Evolutionary conservation across 2,329 filamentous ascomycete species (phyloP).

Genomic region (Ceratocystis destructans): DNA sequence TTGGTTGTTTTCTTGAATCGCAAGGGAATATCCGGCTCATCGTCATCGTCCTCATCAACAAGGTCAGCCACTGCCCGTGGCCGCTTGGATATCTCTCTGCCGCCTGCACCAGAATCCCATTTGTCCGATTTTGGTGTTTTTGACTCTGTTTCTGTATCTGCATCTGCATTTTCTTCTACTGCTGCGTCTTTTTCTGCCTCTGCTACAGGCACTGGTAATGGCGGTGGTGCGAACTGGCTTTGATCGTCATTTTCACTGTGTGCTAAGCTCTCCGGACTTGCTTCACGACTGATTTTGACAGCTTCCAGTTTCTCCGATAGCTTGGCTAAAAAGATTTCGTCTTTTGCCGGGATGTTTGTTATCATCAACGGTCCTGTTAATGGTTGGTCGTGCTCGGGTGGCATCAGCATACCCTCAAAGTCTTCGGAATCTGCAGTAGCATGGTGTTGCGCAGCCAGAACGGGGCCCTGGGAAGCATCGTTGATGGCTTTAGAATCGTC

Average conservation of each 20-base stretch:
- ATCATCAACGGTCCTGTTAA: conserved; percentile 42
- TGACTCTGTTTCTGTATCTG: not conserved
- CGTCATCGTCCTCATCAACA: conserved; percentile 22
- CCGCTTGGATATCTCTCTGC: not conserved
- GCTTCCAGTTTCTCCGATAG: conserved; percentile 40
- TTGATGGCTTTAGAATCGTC: too few species aligned
- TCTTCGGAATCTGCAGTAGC: not conserved
- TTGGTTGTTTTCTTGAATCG: conserved; percentile 34
- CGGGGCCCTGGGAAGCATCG: not conserved
- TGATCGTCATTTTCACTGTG: conserved; percentile 1
- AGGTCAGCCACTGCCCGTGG: not conserved
- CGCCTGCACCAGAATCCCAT: not conserved
- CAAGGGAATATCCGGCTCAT: conserved; percentile 33
- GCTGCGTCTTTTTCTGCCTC: not conserved
- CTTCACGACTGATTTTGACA: conserved; percentile 33
- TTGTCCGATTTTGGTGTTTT: not conserved
- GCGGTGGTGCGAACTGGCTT: not conserved
- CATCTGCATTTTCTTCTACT: not conserved
- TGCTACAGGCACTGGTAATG: conserved; percentile 20
- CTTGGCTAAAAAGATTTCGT: conserved; percentile 39
- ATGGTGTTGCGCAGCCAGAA: not conserved
- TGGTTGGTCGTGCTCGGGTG: conserved; percentile 32
- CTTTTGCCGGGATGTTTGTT: conserved; percentile 41
- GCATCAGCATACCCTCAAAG: conserved; percentile 26
- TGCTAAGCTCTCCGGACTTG: conserved; percentile 16